Conservation (phyloP, 2,329 filamentous ascomycete genomes). For the Hirsutella thompsonii region DNA sequence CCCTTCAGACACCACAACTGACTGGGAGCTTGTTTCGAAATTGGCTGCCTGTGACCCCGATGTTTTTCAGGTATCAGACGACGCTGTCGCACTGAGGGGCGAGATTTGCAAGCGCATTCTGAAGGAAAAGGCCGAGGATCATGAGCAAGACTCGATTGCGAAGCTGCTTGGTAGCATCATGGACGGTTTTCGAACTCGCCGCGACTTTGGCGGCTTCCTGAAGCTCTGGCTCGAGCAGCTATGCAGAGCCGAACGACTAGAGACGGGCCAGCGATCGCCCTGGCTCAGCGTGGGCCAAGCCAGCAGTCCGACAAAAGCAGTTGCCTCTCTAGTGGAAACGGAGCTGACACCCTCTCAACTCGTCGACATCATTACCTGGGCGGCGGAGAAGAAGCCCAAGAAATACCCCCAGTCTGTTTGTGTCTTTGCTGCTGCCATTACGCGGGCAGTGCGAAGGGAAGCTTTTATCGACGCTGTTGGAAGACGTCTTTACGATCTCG, state of each 20-base stretch:
- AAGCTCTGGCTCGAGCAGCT: constrained; percentile 33
- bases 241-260: constrained; percentile 18
- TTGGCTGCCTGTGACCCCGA: constrained; percentile 33
- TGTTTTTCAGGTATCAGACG: constrained; percentile 27
- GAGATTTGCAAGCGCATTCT: constrained; percentile 24
- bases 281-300: constrained; percentile 18
- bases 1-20: constrained; percentile 17
- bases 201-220: constrained; percentile 32
- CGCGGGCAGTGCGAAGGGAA: constrained; percentile 26
- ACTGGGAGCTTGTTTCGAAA: constrained; percentile 29
- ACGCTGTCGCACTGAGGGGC: constrained; percentile 25
- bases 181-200: constrained; percentile 28
- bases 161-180: constrained; percentile 29
- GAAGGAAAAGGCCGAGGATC: constrained; percentile 6
- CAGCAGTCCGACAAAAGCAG: constrained; percentile 7
- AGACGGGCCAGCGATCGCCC: constrained; percentile 13
- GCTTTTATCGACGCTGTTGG: constrained; percentile 28
- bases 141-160: constrained; percentile 11
- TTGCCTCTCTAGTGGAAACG: constrained; percentile 22
- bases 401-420: constrained; percentile 19
- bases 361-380: constrained; percentile 27
- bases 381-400: constrained; percentile 20
- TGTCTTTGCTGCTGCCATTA: constrained; percentile 29
- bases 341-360: constrained; percentile 33
- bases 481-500: constrained; percentile 22